Percentiles rank a stretch among this genome's conserved stretches.
Evolutionary conservation across 495 filamentous ascomycete genomes (phyloP).

Genomic region (Rhizodiscina lignyota): DNA sequence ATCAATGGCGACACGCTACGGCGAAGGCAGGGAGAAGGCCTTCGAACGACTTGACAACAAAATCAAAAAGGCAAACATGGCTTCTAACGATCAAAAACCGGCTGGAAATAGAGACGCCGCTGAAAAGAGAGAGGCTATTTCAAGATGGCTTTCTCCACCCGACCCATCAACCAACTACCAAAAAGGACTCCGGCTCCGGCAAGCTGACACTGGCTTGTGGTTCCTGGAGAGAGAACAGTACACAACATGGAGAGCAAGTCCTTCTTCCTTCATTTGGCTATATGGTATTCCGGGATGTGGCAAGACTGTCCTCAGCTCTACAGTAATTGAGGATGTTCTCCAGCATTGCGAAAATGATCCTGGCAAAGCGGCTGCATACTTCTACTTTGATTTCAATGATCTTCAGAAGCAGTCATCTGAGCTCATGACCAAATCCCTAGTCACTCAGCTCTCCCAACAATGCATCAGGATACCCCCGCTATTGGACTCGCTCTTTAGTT

Average conservation of each 20-base stretch:
- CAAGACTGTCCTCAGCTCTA: conserved; percentile 6
- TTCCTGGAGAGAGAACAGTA: conserved; percentile 6
- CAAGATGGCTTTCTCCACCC: conserved; percentile 7
- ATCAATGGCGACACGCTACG: too few species aligned
- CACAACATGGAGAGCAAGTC: conserved; percentile 3
- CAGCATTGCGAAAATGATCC: background rate
- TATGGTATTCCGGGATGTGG: conserved; percentile 2
- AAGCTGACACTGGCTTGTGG: conserved; percentile 7
- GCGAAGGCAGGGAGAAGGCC: too few species aligned
- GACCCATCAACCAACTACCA: conserved; percentile 7
- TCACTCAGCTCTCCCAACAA: conserved; percentile 7
- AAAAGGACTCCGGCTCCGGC: conserved; percentile 6
- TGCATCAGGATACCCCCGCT: conserved; percentile 1
- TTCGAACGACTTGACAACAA: too few species aligned
- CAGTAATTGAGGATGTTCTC: conserved; percentile 2
- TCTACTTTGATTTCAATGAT: conserved; percentile 5
- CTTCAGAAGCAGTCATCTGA: conserved; percentile 2
- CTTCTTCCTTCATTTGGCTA: conserved; percentile 2
- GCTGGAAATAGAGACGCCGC: too few species aligned
- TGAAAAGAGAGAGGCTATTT: too few species aligned
- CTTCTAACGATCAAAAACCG: too few species aligned
- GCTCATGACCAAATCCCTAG: conserved; percentile 4
- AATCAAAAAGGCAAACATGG: too few species aligned
- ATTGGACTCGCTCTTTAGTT: conserved; percentile 4
- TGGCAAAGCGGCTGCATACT: background rate